These are phyloP conservation scores for Fusarium scirpi DNA, from an alignment of 2,329 filamentous ascomycete species.

Conservation along the genomic window DNA sequence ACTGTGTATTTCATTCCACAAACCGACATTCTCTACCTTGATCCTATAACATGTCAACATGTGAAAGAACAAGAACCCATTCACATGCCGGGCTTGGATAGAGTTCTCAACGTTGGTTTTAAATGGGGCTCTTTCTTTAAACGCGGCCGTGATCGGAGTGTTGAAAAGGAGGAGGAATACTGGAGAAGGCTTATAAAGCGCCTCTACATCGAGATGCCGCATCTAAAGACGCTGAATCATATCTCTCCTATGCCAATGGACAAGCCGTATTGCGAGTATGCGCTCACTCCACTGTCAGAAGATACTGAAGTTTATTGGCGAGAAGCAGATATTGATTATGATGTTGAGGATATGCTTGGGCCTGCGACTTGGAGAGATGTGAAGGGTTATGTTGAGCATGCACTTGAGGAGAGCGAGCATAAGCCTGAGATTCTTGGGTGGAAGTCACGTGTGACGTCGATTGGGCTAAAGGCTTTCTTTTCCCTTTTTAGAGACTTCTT, in stretches of 20 bases:
- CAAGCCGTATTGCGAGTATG: too few relatives aligned
- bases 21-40: constrained; percentile 49
- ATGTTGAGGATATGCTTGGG: too few relatives aligned
- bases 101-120: constrained; percentile 46
- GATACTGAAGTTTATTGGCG: constrained; percentile 45
- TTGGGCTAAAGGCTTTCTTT: too few relatives aligned
- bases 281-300: constrained; percentile 37
- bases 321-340: neutral
- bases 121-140: constrained; percentile 49
- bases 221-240: constrained; percentile 43
- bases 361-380: constrained; percentile 27
- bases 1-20: constrained; percentile 47
- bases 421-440: too few relatives aligned
- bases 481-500: fast-evolving
- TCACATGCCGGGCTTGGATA: constrained; percentile 39
- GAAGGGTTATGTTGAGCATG: constrained; percentile 33
- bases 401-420: constrained; percentile 3
- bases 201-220: constrained; percentile 44
- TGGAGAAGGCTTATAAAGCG: constrained; percentile 40
- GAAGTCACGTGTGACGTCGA: fast-evolving
- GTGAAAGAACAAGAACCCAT: too few relatives aligned
- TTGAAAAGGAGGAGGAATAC: neutral
- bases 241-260: constrained; percentile 40
- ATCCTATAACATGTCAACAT: constrained; percentile 40
- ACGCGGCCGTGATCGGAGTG: too few relatives aligned